Conservation (phyloP, 2,329 filamentous ascomycete genomes). For the Xenosphaeropsis pyriputrescens region DNA sequence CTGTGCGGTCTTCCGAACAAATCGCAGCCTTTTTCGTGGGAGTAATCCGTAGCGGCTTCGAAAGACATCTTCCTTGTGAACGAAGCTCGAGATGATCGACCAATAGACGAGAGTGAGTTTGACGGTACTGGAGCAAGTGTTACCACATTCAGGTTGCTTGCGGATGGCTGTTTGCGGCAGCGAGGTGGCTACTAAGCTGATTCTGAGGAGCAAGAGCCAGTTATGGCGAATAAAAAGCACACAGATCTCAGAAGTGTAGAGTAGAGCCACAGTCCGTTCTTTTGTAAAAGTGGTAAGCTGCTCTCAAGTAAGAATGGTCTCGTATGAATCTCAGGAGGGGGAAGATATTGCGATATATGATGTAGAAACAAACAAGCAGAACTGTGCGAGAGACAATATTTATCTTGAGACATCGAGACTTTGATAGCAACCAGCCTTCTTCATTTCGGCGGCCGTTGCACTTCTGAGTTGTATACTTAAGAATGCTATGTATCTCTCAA, state of each 20-base stretch:
- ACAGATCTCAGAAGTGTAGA: conserved; percentile 3
- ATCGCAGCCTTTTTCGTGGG: conserved; percentile 33
- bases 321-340: no score
- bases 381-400: conserved; percentile 12
- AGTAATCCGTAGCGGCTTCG: conserved; percentile 7
- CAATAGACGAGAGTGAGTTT: conserved; percentile 2
- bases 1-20: conserved; percentile 29
- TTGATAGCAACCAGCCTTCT: not conserved
- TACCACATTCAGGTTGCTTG: not conserved
- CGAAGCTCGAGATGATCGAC: not conserved
- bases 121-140: conserved; percentile 6
- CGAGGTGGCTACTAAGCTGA: not conserved
- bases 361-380: conserved; percentile 11
- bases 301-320: no score
- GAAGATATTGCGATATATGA: conserved; percentile 5
- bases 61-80: conserved; percentile 12
- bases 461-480: not conserved
- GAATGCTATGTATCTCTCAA: not conserved
- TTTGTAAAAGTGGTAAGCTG: no score
- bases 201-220: not conserved
- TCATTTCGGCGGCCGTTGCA: not conserved
- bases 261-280: conserved; percentile 2
- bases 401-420: conserved; percentile 9
- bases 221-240: not conserved
- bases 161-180: conserved; percentile 2